Conservation (phyloP, 1,284 basidiomycete genomes). For the Neolentinus lepideus region DNA sequence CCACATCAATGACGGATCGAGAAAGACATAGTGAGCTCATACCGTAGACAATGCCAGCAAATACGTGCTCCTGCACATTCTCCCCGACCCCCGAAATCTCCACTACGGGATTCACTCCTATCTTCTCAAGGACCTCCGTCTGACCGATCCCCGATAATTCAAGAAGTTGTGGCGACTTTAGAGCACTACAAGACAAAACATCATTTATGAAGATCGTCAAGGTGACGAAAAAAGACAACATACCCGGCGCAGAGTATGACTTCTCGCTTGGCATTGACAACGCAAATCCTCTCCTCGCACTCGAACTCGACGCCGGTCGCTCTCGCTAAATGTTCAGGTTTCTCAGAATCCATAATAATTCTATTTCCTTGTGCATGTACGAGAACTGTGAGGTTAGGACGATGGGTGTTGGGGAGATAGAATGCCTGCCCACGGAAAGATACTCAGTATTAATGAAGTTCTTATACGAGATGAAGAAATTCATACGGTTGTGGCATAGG, state of each 20-base stretch:
- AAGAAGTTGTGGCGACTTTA: conserved; percentile 40
- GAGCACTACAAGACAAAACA: conserved; percentile 13
- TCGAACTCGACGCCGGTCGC: conserved; percentile 22
- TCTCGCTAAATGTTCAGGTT: background rate
- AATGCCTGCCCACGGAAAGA: conserved; percentile 14
- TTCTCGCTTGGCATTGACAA: conserved; percentile 20
- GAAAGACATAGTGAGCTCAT: too few relatives aligned
- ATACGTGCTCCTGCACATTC: conserved; percentile 44
- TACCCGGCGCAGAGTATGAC: conserved; percentile 36
- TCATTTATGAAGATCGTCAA: background rate
- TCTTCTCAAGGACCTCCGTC: conserved; percentile 26
- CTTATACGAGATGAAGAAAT: background rate
- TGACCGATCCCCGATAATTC: conserved; percentile 46
- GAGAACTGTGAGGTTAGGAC: conserved; percentile 17
- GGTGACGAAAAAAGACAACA: conserved; percentile 1
- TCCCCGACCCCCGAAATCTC: conserved; percentile 41
- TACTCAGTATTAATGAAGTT: background rate
- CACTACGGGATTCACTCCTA: conserved; percentile 30
- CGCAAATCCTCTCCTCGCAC: conserved; percentile 13
- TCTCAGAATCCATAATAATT: conserved; percentile 6
- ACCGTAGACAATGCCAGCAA: conserved; percentile 20
- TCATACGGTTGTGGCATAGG: conserved; percentile 21
- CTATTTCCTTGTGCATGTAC: conserved; percentile 12
- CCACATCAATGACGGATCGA: background rate
- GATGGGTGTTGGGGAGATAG: conserved; percentile 16